Evolutionary conservation across 352 stramenopile species (phyloP), one percentile per base, ranked within the genome.

Genomic region (Blastocystis sp.): DNA sequence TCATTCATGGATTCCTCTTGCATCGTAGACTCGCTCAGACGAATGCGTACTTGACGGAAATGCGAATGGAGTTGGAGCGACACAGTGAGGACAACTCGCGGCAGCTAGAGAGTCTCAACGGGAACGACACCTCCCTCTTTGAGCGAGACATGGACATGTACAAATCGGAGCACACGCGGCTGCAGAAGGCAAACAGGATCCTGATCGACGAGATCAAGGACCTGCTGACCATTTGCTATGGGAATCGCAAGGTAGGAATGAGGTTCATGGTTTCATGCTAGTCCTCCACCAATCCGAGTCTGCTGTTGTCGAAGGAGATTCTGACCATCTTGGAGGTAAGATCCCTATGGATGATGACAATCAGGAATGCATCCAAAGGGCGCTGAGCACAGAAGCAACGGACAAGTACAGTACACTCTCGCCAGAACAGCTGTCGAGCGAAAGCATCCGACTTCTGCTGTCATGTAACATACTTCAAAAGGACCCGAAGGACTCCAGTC

Each of bases 21-120:
- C 36, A 24, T 8, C 21, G 3, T 11, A 81, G 69, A 64, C 4
- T 64, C n/a, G 6, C 7, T 0, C 69, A 81, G 48, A 64, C 56
- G 21, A 81, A 81, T 40, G 36, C 29, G 21, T 40, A 81, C 63
- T 40, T 81, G 27, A 81, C 40, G 27, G 48, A 51, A 4, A 64
- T 81, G 16, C 49, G 32, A 3, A n/a, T 16, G 18, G 46, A 54
- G 27, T 64, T 81, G 4, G 44, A 81, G 27, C 11, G 44, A 36
- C 69, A 81, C 14, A 81, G 27, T 34, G 69, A 81, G 21, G 44
- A 81, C 8, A 81, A 81, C 42, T 81, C 69, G 34, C 54, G 56
- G 36, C 69, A 65, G 24, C 61, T 81, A 11, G 53, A 81, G 29
- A 81, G 69, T 40, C 46, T 81, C 21, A 6, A 44, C 1, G 29